Conservation (phyloP, 306 rosid species). For the Acacia melanoxylon region DNA sequence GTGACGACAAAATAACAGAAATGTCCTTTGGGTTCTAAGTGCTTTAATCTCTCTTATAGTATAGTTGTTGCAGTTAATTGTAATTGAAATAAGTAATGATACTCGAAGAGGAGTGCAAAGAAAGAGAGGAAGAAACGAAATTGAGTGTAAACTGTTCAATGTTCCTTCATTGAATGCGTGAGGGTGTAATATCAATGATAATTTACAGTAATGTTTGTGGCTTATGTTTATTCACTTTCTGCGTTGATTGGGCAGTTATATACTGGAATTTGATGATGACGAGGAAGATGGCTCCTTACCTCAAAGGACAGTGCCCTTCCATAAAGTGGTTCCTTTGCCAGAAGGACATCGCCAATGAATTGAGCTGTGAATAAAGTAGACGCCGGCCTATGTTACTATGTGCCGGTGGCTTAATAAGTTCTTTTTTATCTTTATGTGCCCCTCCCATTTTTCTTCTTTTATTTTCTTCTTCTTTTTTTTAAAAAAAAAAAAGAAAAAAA, state of each 20-base stretch:
- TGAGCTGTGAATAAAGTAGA: slow-evolving; percentile 31
- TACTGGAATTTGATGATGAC: slow-evolving; percentile 96
- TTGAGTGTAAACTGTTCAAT: neutral
- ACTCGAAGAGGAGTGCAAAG: neutral
- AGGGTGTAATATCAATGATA: neutral
- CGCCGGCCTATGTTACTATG: neutral
- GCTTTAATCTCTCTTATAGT: too few relatives aligned
- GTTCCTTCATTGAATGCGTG: neutral
- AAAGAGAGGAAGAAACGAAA: neutral
- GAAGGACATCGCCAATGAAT: slow-evolving; percentile 92
- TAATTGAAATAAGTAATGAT: too few relatives aligned
- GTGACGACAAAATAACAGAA: too few relatives aligned
- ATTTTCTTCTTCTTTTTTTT: too few relatives aligned
- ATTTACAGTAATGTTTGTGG: neutral
- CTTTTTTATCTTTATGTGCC: neutral
- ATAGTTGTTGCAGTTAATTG: too few relatives aligned
- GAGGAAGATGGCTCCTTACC: slow-evolving; percentile 97
- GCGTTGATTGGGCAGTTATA: slow-evolving; percentile 62
- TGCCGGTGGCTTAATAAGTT: slow-evolving; percentile 29
- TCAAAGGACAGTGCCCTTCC: slow-evolving; percentile 87
- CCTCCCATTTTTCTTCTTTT: neutral
- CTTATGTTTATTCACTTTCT: slow-evolving; percentile 14
- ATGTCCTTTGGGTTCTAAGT: too few relatives aligned
- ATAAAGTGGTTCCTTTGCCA: slow-evolving; percentile 87
- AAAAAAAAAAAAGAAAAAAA: too few relatives aligned